phyloP scores from a whole-genome alignment of 768 basidiomycete genomes.

The Cystobasidium tubakii region DNA sequence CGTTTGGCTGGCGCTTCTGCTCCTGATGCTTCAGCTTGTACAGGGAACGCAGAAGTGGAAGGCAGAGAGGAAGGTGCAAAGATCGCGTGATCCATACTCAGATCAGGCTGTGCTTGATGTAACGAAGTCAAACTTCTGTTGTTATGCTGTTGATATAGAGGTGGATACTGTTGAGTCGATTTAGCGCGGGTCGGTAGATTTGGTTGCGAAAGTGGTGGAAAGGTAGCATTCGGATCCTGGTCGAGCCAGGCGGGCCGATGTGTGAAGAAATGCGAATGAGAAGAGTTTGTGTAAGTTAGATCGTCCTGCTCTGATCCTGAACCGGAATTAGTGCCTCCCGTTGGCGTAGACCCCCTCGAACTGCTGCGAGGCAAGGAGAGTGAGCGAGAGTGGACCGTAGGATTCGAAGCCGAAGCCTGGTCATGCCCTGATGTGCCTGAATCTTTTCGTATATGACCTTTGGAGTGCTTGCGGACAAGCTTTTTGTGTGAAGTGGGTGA shows the following conservation, averaged over 20 bases:
- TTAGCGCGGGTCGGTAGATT: not conserved
- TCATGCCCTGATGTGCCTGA: not conserved
- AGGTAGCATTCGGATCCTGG: not conserved
- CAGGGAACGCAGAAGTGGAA: not conserved
- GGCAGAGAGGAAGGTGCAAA: not conserved
- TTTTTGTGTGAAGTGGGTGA: not conserved
- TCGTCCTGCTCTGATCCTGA: constrained; percentile 6
- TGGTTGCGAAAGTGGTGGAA: not conserved
- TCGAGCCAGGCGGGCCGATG: constrained; percentile 26
- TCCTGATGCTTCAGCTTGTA: not conserved
- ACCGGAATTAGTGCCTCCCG: not conserved
- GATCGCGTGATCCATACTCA: not conserved
- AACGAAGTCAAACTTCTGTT: not conserved
- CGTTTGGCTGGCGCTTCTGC: not conserved
- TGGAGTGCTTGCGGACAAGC: constrained; percentile 20
- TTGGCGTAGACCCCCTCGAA: not conserved
- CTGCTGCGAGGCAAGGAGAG: not conserved
- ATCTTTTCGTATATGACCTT: constrained; percentile 12
- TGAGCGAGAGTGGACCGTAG: constrained; percentile 9
- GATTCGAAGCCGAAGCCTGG: not conserved
- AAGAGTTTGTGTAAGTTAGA: not conserved
- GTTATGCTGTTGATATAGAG: not conserved
- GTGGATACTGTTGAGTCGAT: not conserved
- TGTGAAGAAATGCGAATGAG: not conserved
- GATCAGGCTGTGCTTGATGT: not conserved